A percentile compares a stretch with the other conserved stretches of the same genome.
Evolutionary conservation across 495 filamentous ascomycete genomes (phyloP).

Genomic region (Chaetomium fimeti): DNA sequence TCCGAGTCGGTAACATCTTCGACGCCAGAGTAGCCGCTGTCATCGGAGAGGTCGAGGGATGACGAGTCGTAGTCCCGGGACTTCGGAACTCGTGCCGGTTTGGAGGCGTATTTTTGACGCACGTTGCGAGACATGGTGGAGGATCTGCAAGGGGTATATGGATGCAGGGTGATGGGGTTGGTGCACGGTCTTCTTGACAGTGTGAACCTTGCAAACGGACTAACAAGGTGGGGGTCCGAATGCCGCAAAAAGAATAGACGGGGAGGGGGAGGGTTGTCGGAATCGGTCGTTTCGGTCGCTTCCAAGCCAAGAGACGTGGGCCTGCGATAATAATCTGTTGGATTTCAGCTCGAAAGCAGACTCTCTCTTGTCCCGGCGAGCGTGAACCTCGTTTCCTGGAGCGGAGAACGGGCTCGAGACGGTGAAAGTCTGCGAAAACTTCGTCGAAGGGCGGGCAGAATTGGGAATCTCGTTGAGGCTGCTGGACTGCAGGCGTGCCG

Average conservation of each 20-base stretch:
- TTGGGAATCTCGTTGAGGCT: slow-evolving; percentile 77
- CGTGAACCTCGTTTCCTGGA: slow-evolving; percentile 21
- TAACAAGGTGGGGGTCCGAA: slow-evolving; percentile 1
- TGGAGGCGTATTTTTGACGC: slow-evolving; percentile 48
- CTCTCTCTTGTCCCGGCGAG: slow-evolving; percentile 28
- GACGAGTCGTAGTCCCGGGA: slow-evolving; percentile 45
- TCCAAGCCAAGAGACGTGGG: slow-evolving; percentile 24
- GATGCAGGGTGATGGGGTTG: not conserved
- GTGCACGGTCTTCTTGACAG: slow-evolving; percentile 28
- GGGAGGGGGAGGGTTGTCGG: slow-evolving; percentile 7
- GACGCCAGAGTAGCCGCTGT: slow-evolving; percentile 69
- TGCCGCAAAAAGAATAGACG: not conserved
- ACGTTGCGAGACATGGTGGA: slow-evolving; percentile 53
- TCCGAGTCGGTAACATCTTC: slow-evolving; percentile 76
- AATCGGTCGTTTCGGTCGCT: slow-evolving; percentile 10
- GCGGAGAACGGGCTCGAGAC: slow-evolving; percentile 38
- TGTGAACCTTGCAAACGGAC: slow-evolving; percentile 33
- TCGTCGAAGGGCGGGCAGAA: slow-evolving; percentile 70
- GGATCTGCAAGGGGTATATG: slow-evolving; percentile 32
- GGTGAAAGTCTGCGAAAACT: slow-evolving; percentile 56
- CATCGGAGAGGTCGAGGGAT: slow-evolving; percentile 56
- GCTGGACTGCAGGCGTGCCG: slow-evolving; percentile 66
- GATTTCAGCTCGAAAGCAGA: slow-evolving; percentile 37
- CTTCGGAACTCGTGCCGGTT: slow-evolving; percentile 43
- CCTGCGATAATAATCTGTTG: slow-evolving; percentile 27